Evolutionary conservation across 768 basidiomycete species (phyloP).

Genomic region (Xerocomellus amylosporus): DNA sequence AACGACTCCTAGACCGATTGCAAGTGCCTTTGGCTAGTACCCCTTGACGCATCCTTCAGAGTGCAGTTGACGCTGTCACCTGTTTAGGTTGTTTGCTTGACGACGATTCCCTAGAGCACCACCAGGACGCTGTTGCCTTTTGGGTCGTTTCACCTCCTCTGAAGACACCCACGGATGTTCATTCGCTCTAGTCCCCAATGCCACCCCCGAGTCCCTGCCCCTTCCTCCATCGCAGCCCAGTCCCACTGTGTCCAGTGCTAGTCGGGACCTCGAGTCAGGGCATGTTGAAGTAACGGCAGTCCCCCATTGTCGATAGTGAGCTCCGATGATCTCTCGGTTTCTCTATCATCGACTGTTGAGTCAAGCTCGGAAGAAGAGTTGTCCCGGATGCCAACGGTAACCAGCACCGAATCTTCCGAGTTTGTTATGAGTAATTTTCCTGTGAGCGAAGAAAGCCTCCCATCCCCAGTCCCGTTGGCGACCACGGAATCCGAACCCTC

Average conservation of each 20-base stretch:
- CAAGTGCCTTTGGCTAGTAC: no score
- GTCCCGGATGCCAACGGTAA: conserved; percentile 37
- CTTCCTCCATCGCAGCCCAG: conserved; percentile 39
- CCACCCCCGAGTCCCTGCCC: conserved; percentile 33
- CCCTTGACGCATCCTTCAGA: no score
- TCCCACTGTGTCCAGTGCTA: conserved; percentile 25
- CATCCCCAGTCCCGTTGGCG: conserved; percentile 35
- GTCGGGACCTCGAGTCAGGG: conserved; percentile 24
- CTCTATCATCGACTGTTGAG: conserved; percentile 33
- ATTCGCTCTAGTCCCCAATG: conserved; percentile 26
- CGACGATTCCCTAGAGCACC: no score
- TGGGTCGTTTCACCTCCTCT: conserved; percentile 29
- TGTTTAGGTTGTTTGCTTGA: no score
- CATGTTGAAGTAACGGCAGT: conserved; percentile 8
- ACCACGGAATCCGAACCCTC: conserved; percentile 38
- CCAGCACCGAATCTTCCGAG: conserved; percentile 43
- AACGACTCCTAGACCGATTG: no score
- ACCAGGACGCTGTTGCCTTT: no score
- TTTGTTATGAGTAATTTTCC: conserved; percentile 26
- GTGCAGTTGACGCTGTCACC: no score
- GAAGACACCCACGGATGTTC: conserved; percentile 26
- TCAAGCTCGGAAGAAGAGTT: conserved; percentile 31
- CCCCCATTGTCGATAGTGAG: conserved; percentile 17
- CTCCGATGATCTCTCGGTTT: conserved; percentile 22
- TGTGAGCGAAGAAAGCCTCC: conserved; percentile 29